phyloP scores from a whole-genome alignment of 306 rosid genomes.

The Vigna hirtella region DNA sequence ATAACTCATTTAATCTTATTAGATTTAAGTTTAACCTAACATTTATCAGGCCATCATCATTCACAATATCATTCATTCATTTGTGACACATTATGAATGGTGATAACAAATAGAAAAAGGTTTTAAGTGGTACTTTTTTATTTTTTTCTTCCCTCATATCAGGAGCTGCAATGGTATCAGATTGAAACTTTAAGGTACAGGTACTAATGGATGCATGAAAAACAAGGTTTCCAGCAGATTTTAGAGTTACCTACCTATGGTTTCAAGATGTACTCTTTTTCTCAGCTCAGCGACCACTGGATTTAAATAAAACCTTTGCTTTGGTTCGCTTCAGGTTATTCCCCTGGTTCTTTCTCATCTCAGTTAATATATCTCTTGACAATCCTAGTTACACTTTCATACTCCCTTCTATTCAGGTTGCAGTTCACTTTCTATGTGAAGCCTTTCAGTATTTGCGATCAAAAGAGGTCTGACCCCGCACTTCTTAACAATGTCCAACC shows the following conservation, averaged over 20 bases:
- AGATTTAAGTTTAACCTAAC: too few relatives aligned
- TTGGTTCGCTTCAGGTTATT: slow-evolving; percentile 19
- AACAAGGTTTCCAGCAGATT: neutral
- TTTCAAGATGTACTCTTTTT: neutral
- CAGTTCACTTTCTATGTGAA: slow-evolving; percentile 24
- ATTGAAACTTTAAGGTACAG: neutral
- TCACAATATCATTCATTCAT: neutral
- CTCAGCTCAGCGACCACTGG: neutral
- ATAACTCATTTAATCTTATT: too few relatives aligned
- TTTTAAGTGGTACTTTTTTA: neutral
- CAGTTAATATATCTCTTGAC: neutral
- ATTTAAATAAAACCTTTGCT: neutral
- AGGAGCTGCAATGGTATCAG: neutral
- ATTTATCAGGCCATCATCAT: neutral
- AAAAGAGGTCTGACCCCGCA: slow-evolving; percentile 42
- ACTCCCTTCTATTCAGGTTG: slow-evolving; percentile 21
- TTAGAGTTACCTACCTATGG: slow-evolving; percentile 9
- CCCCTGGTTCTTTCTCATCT: neutral
- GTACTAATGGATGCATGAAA: neutral
- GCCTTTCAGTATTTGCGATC: slow-evolving; percentile 30
- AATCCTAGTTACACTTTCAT: slow-evolving; percentile 18
- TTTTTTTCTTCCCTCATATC: neutral
- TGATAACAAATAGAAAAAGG: neutral
- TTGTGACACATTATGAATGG: neutral
- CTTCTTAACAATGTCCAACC: slow-evolving; percentile 40